Evolutionary conservation across 164 flowering plant species (phyloP), one percentile per base, ranked within the genome.

Genomic region (Annona cherimola): DNA sequence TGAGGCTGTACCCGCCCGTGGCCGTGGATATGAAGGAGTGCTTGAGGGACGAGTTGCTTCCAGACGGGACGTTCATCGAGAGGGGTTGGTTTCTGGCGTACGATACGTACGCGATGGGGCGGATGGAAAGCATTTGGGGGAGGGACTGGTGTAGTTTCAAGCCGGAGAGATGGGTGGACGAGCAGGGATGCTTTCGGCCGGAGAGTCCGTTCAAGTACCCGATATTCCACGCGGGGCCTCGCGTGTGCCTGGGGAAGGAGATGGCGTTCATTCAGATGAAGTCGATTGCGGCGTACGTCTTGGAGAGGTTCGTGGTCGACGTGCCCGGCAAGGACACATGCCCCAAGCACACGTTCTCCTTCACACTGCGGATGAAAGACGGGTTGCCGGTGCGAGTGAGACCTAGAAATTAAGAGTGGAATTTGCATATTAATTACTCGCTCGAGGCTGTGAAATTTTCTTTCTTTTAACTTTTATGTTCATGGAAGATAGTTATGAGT

Each of bases 201-300:
- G 88, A 87, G 75, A 82, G 67, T 60, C 79, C 81, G 66, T 87
- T 75, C 55, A 63, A 73, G 71, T 87, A 40, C 45, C 83, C 88
- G 7, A 73, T 77, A 3, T 87, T 87, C 63, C 83, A 85, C 57
- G 90, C 81, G 2, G 88, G 88, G 41, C 87, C 88, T 5, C 79
- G 90, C 61, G 66, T 81, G 68, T 87, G 90, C 45, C 63, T 85
- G 35, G 90, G 90, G 66, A 84, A 80, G 68, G 90, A 87, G 8
- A 80, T 87, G 87, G 88, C 90, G 2, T 85, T 72, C 46, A 77
- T 85, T 65, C 87, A 85, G 76, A 87, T 87, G 88, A 87, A 87
- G 76, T 76, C 76, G 9, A 76, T 85, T 8, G 88, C 76, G 0
- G 89, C 89, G 0, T 55, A 78, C 0, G 79, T 86, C 73, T 12